A percentile compares a stretch with the other conserved stretches of the same genome.
Evolutionary conservation across 352 stramenopile species (phyloP).

Genomic region (Phytopythium boreale): DNA sequence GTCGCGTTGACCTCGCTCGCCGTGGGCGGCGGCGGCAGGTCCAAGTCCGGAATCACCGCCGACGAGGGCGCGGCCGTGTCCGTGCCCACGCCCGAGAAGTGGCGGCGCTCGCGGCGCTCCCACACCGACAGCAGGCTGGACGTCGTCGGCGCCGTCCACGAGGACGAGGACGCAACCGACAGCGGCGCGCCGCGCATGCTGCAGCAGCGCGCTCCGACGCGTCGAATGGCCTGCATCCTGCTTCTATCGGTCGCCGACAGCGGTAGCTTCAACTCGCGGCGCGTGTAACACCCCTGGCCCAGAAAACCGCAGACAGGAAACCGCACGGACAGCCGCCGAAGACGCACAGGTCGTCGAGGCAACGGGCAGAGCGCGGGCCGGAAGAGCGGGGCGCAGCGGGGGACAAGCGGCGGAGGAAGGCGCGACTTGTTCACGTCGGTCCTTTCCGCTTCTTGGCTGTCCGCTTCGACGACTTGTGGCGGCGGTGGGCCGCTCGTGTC

Average conservation of each 20-base stretch:
- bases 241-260: too few species aligned
- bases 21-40: slow-evolving; percentile 51
- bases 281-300: too few species aligned
- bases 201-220: slow-evolving; percentile 22
- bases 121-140: slow-evolving; percentile 18
- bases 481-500: too few species aligned
- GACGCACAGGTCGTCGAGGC: too few species aligned
- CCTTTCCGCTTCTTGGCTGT: too few species aligned
- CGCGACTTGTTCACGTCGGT: too few species aligned
- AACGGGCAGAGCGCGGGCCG: too few species aligned
- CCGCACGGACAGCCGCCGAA: too few species aligned
- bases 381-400: neutral
- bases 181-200: slow-evolving; percentile 2
- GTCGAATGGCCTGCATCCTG: slow-evolving; percentile 45
- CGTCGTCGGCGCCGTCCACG: slow-evolving; percentile 5
- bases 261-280: neutral
- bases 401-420: too few species aligned
- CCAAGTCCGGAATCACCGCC: slow-evolving; percentile 17
- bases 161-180: slow-evolving; percentile 5
- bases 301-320: too few species aligned
- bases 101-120: slow-evolving; percentile 18
- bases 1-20: slow-evolving; percentile 63
- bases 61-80: too few species aligned
- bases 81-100: slow-evolving; percentile 11
- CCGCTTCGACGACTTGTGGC: too few species aligned